Evolutionary conservation across 1,284 basidiomycete genomes (phyloP), one percentile per base, ranked within the genome.

Genomic region (Fomitiporia mediterranea): DNA sequence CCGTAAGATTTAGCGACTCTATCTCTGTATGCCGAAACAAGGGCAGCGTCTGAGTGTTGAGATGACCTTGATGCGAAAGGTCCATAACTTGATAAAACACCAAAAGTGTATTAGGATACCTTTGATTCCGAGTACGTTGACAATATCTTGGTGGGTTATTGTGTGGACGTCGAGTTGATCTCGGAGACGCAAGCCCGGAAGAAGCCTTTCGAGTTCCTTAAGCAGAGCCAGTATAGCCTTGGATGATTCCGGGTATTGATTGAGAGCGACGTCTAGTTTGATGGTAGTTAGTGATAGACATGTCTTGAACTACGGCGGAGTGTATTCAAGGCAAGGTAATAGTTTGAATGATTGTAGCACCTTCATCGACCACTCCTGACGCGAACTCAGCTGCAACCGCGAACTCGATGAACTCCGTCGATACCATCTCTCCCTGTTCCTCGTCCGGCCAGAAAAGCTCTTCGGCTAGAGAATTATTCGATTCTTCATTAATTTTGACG

Each of bases 1-100:
- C 68, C 0, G 73, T 70, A 28, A 84, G 65, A 15, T 66, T 61
- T 4, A 81, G 65, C 50, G 62, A 63, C 11, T 64, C 64, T 39
- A 80, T 65, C 42, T 72, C 70, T 0, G 75, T 72, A 13, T 66
- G 69, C 28, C 74, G 65, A 19, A 81, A 68, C 0, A 72, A 63
- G 19, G 69, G 56, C 44, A 80, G 63, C 4, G 73, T 66, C 7
- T 64, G 68, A 39, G 68, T 62, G 57, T 69, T 77, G 25, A 80
- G 68, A 46, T 74, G 69, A 5, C 76, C 78, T 79, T 38, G 17
- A 32, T 51, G 53, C n/a, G 25, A n/a, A 37, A 35, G 7, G 21
- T 21, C 8, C 21, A 40, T 6, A 52, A 13, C 49, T 25, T 23
- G 50, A 38, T 39, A 11, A 30, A 27, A 11, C n/a, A 34, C 19